phyloP scores from a whole-genome alignment of 2,329 filamentous ascomycete species.

The Cytospora schulzeri region DNA sequence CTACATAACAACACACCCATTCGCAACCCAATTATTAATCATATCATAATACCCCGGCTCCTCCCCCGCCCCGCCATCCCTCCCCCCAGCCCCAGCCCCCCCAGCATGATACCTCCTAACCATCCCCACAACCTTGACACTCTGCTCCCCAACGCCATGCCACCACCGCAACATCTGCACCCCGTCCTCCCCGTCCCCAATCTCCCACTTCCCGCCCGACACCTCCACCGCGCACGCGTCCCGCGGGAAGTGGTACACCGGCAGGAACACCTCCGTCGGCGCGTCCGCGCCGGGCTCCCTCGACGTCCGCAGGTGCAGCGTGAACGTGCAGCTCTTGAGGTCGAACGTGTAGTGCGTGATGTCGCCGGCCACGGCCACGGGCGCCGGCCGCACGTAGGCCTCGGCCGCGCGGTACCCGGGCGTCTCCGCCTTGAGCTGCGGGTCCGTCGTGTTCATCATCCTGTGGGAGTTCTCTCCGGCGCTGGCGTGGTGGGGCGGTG shows the following conservation, averaged over 20 bases:
- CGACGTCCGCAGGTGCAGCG: conserved; percentile 66
- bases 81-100: conserved; percentile 56
- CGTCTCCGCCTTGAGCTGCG: conserved; percentile 58
- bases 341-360: conserved; percentile 79
- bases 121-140: conserved; percentile 73
- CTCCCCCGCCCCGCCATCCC: conserved; percentile 66
- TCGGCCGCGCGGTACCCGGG: conserved; percentile 87
- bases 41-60: conserved; percentile 80
- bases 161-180: conserved; percentile 87
- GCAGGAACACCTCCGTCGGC: conserved; percentile 83
- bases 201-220: conserved; percentile 87
- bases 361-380: conserved; percentile 72
- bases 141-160: conserved; percentile 85
- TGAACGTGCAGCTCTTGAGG: conserved; percentile 76
- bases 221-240: conserved; percentile 72
- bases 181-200: conserved; percentile 68
- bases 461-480: neutral
- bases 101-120: conserved; percentile 63
- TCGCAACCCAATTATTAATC: conserved; percentile 54
- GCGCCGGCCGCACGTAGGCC: conserved; percentile 85
- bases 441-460: conserved; percentile 44
- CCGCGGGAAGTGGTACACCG: conserved; percentile 88
- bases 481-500: conserved; percentile 39
- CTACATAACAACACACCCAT: conserved; percentile 58
- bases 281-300: conserved; percentile 55